Percentiles rank a stretch among this genome's conserved stretches.
phyloP scores from a whole-genome alignment of 202 grass and related monocot species.

The Setaria viridis region DNA sequence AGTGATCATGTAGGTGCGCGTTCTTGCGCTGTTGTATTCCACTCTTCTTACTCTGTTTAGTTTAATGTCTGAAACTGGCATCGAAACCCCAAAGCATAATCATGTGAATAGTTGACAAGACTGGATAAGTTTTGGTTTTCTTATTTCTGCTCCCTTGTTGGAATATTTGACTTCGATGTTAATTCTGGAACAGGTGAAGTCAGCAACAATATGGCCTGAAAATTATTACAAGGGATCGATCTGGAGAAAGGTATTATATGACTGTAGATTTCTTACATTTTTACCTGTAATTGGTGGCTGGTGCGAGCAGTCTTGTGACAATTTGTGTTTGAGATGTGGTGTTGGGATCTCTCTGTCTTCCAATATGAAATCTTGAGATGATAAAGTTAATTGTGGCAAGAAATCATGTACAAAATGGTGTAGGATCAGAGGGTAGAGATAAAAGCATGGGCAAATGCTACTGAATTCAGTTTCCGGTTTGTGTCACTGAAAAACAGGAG shows the following conservation, averaged over 20 bases:
- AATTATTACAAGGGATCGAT: neutral
- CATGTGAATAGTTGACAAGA: neutral
- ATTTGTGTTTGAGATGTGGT: neutral
- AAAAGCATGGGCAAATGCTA: neutral
- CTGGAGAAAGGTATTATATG: slow-evolving; percentile 7
- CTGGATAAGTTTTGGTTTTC: neutral
- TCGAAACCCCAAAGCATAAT: neutral
- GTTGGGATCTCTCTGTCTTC: neutral
- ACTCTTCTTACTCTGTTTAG: neutral
- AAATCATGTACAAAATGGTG: slow-evolving; percentile 3
- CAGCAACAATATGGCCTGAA: neutral
- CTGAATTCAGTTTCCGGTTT: neutral
- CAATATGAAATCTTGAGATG: neutral
- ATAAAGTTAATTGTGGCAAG: neutral
- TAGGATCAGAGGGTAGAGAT: neutral
- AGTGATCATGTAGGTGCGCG: neutral
- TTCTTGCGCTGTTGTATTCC: neutral
- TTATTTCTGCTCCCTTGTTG: neutral
- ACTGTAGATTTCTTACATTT: neutral
- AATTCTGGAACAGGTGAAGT: neutral
- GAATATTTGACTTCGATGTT: neutral
- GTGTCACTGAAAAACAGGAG: slow-evolving; percentile 39
- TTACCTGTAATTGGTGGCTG: neutral
- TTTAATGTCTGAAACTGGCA: neutral
- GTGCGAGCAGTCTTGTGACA: neutral